phyloP scores from a whole-genome alignment of 805 yeast genomes.

The Wickerhamiella brachini region DNA sequence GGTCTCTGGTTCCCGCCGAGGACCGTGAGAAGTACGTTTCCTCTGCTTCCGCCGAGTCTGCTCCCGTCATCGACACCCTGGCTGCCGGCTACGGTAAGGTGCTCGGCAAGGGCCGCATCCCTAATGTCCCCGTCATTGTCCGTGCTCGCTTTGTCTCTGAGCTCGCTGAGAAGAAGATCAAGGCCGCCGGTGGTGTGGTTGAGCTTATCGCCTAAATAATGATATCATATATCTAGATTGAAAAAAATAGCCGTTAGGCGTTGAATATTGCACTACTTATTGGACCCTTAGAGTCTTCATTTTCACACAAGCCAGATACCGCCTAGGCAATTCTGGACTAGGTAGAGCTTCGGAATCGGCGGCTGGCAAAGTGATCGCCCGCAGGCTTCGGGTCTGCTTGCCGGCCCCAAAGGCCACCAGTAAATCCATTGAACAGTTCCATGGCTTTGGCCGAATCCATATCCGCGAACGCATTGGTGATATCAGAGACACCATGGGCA shows the following conservation, averaged over 20 bases:
- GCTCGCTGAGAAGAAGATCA: constrained; percentile 99
- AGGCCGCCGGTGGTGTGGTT: constrained; percentile 99
- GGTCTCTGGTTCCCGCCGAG: constrained; percentile 91
- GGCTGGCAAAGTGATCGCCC: not conserved
- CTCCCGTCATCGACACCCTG: constrained; percentile 98
- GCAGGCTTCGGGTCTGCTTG: not conserved
- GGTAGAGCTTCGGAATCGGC: not conserved
- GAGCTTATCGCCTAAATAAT: constrained; percentile 58
- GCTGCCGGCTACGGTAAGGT: constrained; percentile 99
- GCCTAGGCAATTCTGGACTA: too few species aligned
- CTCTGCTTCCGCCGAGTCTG: constrained; percentile 73
- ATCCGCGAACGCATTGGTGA: not conserved
- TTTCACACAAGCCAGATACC: too few species aligned
- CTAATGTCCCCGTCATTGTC: constrained; percentile 96
- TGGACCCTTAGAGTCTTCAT: not conserved
- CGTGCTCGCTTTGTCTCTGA: constrained; percentile 98
- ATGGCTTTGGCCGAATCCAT: not conserved
- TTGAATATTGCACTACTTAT: not conserved
- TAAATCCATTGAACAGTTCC: not conserved
- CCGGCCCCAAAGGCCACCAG: not conserved
- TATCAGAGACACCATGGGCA: not conserved
- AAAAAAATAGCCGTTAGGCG: not conserved
- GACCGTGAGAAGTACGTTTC: constrained; percentile 88
- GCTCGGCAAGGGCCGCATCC: constrained; percentile 97
- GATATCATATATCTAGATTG: not conserved